Conservation (phyloP, 495 filamentous ascomycete genomes). For the Corynascus novoguineensis region DNA sequence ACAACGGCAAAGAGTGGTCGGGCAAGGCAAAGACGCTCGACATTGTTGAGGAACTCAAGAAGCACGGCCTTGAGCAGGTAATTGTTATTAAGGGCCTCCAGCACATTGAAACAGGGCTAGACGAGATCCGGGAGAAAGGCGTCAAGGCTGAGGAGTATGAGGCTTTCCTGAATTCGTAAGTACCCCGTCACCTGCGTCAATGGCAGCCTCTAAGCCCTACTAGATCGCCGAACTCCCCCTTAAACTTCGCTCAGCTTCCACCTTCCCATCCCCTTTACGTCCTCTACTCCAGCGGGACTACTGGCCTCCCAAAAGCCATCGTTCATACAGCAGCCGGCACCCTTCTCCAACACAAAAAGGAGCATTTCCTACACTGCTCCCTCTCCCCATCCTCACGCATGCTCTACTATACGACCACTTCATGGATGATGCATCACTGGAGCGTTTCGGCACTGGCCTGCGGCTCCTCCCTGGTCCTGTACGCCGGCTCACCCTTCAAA, state of each 20-base stretch:
- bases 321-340: constrained; percentile 85
- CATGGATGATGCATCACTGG: constrained; percentile 99
- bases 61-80: constrained; percentile 55
- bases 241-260: constrained; percentile 66
- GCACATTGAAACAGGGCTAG: constrained; percentile 43
- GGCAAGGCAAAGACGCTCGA: constrained; percentile 66
- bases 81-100: constrained; percentile 63
- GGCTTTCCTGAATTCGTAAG: constrained; percentile 34
- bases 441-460: constrained; percentile 74
- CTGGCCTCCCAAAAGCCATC: constrained; percentile 87
- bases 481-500: constrained; percentile 84
- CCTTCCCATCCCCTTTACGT: constrained; percentile 87
- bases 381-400: constrained; percentile 46
- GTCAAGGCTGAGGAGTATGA: constrained; percentile 46
- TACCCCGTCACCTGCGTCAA: background rate
- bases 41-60: constrained; percentile 58
- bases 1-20: constrained; percentile 80
- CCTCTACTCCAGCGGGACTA: constrained; percentile 82
- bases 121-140: constrained; percentile 40
- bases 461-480: constrained; percentile 75
- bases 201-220: background rate
- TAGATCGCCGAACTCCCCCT: constrained; percentile 37
- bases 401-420: constrained; percentile 84
- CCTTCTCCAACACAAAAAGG: constrained; percentile 90
- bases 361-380: constrained; percentile 77